Base-by-base conservation (phyloP, 225 moss, liverwort and hornwort genomes). In the Pleurozium schreberi region DNA sequence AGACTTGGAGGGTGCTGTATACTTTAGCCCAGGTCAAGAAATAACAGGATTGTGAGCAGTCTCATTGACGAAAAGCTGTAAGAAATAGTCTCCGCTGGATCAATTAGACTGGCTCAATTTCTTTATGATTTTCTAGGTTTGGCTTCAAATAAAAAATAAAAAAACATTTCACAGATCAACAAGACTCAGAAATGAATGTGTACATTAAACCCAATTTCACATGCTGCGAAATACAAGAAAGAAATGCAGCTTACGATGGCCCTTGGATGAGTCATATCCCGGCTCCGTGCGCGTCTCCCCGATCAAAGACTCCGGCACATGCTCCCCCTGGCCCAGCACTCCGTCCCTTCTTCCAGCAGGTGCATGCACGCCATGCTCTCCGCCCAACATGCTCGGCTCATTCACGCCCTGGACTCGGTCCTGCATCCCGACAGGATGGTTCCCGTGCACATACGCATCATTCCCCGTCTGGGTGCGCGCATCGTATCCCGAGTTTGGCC, bases 121-220 rank as follows among this genome's bases (percentile, higher is more conserved):
- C 16, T 21, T 59, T 9, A 9, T 14, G 26, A 30, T 60, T 81
- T 20, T 20, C 6, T 60, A 12, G 13, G 9, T 20, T 30, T 6
- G 0, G 0, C 4, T 43, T 8, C 12, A 19, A 42, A 30, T 6
- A 2, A 13, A 9, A 9, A n/a, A n/a, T n/a, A n/a, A 9, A 21
- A 3, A 19, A 12, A 2, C 8, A 2, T 40, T 28, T 31, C 1
- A 20, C 21, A 21, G 8, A 58, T 9, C 59, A 33, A 12, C 49
- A 18, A 85, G 10, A 49, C 5, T 20, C 26, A 26, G 26, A n/a
- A 12, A 50, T 0, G 2, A 50, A 75, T 75, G 50, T 34, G 3
- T 23, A 19, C 20, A 75, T 50, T 3, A 20, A 52, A 33, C 4
- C 5, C 1, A 75, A 34, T 50, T 50, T 8, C 53, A 38, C 53